Conservation (phyloP, 192 early-diverging fungal genomes). For the Coemansia interrupta region DNA sequence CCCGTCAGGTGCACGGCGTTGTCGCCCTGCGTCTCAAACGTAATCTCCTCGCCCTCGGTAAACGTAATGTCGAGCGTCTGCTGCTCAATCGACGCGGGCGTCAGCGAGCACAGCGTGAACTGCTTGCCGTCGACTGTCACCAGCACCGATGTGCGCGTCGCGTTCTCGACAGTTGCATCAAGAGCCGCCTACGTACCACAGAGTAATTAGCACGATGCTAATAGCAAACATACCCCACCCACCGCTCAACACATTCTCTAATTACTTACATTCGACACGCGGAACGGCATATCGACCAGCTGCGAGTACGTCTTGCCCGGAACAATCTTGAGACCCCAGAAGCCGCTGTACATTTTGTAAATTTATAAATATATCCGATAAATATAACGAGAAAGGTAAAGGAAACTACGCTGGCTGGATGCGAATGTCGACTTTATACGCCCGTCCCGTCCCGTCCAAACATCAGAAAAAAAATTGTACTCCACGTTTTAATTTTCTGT, state of each 20-base stretch:
- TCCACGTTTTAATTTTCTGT: neutral
- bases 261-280: conserved; percentile 65
- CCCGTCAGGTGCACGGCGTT: conserved; percentile 48
- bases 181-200: conserved; percentile 65
- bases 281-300: conserved; percentile 73
- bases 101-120: conserved; percentile 80
- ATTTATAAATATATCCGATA: conserved; percentile 6
- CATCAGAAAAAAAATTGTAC: conserved; percentile 5
- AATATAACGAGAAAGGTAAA: neutral
- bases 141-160: conserved; percentile 63
- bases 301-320: conserved; percentile 76
- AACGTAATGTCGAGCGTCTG: conserved; percentile 65
- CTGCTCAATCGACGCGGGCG: conserved; percentile 73
- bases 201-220: neutral
- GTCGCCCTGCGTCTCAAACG: conserved; percentile 67
- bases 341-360: conserved; percentile 51
- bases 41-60: conserved; percentile 78
- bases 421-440: neutral
- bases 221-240: no score
- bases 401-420: neutral
- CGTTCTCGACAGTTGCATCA: conserved; percentile 48
- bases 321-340: conserved; percentile 67
- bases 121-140: conserved; percentile 67
- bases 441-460: no score
- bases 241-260: no score